Conservation (phyloP, 441 rosid species). For the Croton laevigatus region DNA sequence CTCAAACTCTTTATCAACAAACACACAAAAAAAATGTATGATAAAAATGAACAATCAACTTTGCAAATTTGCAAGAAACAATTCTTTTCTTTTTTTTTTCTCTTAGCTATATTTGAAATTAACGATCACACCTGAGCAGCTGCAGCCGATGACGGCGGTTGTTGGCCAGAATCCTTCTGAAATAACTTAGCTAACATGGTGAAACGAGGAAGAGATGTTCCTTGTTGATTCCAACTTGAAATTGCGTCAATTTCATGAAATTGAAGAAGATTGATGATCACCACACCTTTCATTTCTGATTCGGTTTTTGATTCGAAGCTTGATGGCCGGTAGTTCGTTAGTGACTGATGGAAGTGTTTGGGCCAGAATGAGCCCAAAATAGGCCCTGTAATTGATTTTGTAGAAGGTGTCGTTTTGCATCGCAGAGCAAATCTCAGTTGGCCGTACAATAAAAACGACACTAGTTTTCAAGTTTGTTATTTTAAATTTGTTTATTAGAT, state of each 20-base stretch:
- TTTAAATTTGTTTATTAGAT: too few species aligned
- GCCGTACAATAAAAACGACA: too few species aligned
- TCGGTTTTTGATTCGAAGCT: conserved; percentile 2
- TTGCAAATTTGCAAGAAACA: background rate
- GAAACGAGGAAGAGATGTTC: conserved; percentile 13
- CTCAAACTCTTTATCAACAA: conserved; percentile 14
- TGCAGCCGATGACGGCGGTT: conserved; percentile 24
- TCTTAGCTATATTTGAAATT: too few species aligned
- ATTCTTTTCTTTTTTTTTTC: too few species aligned
- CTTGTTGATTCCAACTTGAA: background rate
- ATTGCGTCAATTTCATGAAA: background rate
- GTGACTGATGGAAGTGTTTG: background rate
- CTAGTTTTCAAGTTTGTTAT: too few species aligned
- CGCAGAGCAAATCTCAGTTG: too few species aligned
- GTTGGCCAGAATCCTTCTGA: conserved; percentile 38
- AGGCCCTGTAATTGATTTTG: background rate
- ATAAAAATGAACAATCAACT: background rate
- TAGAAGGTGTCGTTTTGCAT: too few species aligned
- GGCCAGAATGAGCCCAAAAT: too few species aligned
- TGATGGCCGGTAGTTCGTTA: conserved; percentile 17
- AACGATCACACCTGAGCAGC: conserved; percentile 2
- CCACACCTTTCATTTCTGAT: background rate
- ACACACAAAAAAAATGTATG: too few species aligned
- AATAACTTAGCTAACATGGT: conserved; percentile 65
- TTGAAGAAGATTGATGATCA: background rate